Evolutionary conservation across 257 asterid species (phyloP).

Genomic region (Rauvolfia tetraphylla): DNA sequence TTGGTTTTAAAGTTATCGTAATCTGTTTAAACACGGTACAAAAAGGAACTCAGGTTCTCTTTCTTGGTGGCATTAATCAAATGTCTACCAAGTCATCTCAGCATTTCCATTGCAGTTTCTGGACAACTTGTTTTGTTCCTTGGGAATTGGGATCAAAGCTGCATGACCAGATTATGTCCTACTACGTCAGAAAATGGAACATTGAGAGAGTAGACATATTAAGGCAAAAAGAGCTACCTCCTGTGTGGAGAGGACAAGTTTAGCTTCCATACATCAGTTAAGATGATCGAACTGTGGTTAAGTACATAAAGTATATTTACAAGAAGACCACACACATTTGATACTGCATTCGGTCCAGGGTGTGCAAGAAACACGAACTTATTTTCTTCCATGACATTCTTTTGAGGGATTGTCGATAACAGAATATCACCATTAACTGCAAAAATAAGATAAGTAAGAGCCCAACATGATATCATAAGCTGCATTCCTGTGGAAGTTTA

Average conservation of each 20-base stretch:
- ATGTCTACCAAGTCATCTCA: neutral
- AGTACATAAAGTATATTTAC: neutral
- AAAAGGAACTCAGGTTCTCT: no score
- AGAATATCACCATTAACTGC: constrained; percentile 26
- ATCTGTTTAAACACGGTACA: no score
- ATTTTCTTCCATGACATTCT: neutral
- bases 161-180: neutral
- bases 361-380: neutral
- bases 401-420: constrained; percentile 12
- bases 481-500: neutral
- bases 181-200: neutral
- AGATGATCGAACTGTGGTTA: neutral
- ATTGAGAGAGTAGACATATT: neutral
- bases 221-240: neutral
- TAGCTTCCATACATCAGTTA: neutral
- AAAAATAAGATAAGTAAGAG: constrained; percentile 16
- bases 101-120: neutral
- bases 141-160: neutral
- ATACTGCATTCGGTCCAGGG: neutral
- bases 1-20: no score
- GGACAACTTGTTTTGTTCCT: neutral
- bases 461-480: neutral
- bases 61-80: neutral
- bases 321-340: neutral
- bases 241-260: neutral